These are phyloP conservation scores for Sarocladium oryzae DNA, from an alignment of 2,329 filamentous ascomycete species.

Conservation along the genomic window DNA sequence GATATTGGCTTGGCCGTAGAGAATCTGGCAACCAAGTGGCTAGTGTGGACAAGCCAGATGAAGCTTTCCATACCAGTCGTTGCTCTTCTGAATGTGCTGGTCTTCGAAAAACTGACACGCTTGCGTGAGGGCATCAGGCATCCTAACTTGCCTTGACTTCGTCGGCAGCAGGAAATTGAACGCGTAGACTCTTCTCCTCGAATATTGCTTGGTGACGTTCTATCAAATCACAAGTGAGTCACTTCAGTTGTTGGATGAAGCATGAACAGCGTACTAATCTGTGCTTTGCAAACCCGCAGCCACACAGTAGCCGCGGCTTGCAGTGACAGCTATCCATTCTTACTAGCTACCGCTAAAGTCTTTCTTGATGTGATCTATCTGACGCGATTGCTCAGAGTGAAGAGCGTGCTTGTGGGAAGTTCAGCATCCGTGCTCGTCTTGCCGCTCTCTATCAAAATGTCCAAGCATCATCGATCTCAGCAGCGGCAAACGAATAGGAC, in stretches of 20 bases:
- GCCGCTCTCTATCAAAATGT: constrained; percentile 10
- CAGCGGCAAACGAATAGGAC: constrained; percentile 2
- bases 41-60: constrained; percentile 6
- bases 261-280: not conserved
- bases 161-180: not conserved
- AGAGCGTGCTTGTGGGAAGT: constrained; percentile 9
- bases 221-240: constrained; percentile 9
- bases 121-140: no score
- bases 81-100: constrained; percentile 9
- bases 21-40: constrained; percentile 2
- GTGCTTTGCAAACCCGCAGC: not conserved
- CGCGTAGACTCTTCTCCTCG: not conserved
- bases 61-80: constrained; percentile 7
- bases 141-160: no score
- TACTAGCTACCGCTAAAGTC: constrained; percentile 8
- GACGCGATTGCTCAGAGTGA: constrained; percentile 9
- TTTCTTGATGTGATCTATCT: constrained; percentile 11
- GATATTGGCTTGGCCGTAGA: not conserved
- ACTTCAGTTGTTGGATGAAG: no score
- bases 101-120: constrained; percentile 11
- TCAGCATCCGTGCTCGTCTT: constrained; percentile 8
- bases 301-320: not conserved
- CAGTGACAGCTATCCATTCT: constrained; percentile 9
- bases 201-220: not conserved
- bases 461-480: constrained; percentile 3